These are phyloP conservation scores for Cynara cardunculus DNA, from an alignment of 129 eudicot genomes.

Conservation along the genomic window DNA sequence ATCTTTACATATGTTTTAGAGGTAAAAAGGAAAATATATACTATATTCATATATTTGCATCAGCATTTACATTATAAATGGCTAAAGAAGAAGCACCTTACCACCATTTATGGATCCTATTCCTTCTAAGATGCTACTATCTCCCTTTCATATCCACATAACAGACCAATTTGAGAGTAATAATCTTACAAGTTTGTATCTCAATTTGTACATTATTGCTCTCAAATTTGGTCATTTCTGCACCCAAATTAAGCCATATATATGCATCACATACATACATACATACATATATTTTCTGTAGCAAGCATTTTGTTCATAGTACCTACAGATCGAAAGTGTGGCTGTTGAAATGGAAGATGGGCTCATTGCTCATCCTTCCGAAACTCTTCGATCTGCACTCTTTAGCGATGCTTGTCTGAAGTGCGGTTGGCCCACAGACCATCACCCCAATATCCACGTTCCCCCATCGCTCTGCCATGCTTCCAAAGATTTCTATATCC, in stretches of 20 bases:
- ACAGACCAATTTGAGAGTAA: not conserved
- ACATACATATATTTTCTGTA: not conserved
- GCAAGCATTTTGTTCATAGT: not conserved
- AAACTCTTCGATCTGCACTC: conserved; percentile 78
- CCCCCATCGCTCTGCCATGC: conserved; percentile 64
- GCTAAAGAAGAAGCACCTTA: not conserved
- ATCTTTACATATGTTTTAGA: not conserved
- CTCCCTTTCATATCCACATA: conserved; percentile 17
- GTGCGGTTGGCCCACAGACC: conserved; percentile 83
- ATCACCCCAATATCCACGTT: conserved; percentile 80
- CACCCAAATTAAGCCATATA: not conserved
- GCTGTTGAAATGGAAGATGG: conserved; percentile 89
- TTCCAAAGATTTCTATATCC: conserved; percentile 65
- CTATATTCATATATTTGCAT: not conserved
- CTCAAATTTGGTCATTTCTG: not conserved
- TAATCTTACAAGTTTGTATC: not conserved
- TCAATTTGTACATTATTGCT: not conserved
- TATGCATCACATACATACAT: no score
- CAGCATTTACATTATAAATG: not conserved
- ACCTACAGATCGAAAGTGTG: conserved; percentile 84
- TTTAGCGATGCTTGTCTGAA: conserved; percentile 71
- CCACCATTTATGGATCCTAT: not conserved
- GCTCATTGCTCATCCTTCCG: conserved; percentile 37
- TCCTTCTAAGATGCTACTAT: not conserved
- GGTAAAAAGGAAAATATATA: not conserved